A percentile compares a stretch with the other conserved stretches of the same genome.
phyloP scores from a whole-genome alignment of 768 basidiomycete species.

The Pleurotus eryngii region DNA sequence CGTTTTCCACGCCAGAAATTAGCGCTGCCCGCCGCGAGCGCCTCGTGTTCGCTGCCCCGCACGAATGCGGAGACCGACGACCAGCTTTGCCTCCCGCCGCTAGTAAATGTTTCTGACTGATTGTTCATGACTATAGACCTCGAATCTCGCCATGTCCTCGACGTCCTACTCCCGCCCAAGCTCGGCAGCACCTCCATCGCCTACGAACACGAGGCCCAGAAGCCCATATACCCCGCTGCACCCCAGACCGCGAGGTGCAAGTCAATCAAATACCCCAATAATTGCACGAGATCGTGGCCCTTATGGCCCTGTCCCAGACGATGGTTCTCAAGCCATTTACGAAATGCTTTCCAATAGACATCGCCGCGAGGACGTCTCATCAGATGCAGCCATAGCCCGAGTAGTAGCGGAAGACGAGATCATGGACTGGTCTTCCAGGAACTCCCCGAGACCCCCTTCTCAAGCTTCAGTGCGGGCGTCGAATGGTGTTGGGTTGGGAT shows the following conservation, averaged over 20 bases:
- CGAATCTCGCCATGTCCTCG: not conserved
- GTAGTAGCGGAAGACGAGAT: constrained; percentile 6
- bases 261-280: constrained; percentile 6
- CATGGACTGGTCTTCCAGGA: constrained; percentile 3
- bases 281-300: constrained; percentile 7
- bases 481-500: not conserved
- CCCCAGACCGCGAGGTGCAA: constrained; percentile 8
- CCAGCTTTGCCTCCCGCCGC: not conserved
- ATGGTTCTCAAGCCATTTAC: constrained; percentile 8
- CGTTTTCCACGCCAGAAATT: too few species aligned
- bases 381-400: constrained; percentile 4
- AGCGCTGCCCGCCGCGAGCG: not conserved
- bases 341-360: constrained; percentile 4
- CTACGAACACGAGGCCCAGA: constrained; percentile 7
- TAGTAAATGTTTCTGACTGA: not conserved
- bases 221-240: constrained; percentile 8
- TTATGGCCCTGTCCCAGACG: constrained; percentile 6
- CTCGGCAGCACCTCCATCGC: constrained; percentile 4
- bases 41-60: not conserved
- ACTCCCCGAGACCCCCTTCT: constrained; percentile 6
- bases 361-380: not conserved
- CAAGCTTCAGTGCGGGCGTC: not conserved
- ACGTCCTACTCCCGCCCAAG: constrained; percentile 2
- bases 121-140: not conserved
- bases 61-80: not conserved